Percentiles rank a stretch among this genome's conserved stretches.
Evolutionary conservation across 148 eudicot genomes (phyloP).

Genomic region (Rheum nobile): DNA sequence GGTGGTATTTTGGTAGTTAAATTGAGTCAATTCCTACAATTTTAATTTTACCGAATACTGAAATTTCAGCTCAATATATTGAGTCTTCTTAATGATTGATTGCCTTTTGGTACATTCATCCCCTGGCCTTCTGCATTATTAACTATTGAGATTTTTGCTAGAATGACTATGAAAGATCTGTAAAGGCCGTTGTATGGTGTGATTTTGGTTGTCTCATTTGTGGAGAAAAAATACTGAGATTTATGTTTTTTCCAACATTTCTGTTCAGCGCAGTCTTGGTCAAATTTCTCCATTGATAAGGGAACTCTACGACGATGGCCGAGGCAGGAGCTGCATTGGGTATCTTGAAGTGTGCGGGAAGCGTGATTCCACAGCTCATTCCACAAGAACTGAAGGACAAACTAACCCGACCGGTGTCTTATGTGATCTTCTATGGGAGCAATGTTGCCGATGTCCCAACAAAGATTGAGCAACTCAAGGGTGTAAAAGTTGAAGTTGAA

Average conservation of each 20-base stretch:
- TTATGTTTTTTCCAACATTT: neutral
- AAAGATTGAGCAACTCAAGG: constrained; percentile 1
- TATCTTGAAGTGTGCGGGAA: neutral
- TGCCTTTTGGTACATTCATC: too few relatives aligned
- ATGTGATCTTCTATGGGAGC: constrained; percentile 1
- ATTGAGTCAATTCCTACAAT: neutral
- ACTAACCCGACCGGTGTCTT: neutral
- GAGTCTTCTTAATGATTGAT: too few relatives aligned
- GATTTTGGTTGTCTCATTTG: neutral
- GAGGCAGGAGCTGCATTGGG: neutral
- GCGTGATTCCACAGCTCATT: neutral
- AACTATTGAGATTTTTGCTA: neutral
- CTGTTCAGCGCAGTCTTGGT: neutral
- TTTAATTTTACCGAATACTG: neutral
- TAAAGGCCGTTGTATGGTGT: neutral
- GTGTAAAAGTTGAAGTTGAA: constrained; percentile 1
- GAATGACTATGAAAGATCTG: neutral
- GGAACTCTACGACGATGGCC: neutral
- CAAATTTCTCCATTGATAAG: neutral
- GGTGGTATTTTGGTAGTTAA: neutral
- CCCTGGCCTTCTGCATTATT: too few relatives aligned
- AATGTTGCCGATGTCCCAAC: neutral
- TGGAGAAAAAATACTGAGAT: neutral
- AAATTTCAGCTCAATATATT: too few relatives aligned
- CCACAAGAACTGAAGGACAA: constrained; percentile 1